Evolutionary conservation across 257 asterid genomes (phyloP).

Genomic region (Nicotiana benthamiana): DNA sequence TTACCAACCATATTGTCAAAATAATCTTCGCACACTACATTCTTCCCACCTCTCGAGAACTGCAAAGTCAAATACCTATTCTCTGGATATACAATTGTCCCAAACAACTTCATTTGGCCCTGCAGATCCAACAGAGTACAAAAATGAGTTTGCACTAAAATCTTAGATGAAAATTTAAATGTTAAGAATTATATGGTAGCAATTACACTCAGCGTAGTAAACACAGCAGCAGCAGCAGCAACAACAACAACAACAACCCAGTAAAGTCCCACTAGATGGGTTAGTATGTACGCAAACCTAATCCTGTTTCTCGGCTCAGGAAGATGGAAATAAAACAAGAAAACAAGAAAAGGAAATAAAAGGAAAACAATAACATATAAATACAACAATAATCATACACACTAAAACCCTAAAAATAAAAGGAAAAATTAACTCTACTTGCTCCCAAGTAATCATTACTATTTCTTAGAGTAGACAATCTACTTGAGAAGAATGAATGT

Average conservation of each 20-base stretch:
- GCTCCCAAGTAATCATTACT: background rate
- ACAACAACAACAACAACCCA: too few relatives aligned
- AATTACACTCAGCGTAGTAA: too few relatives aligned
- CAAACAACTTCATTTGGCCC: slow-evolving; percentile 95
- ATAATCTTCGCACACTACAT: slow-evolving; percentile 79
- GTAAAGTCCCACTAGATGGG: too few relatives aligned
- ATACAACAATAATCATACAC: background rate
- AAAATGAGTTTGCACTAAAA: background rate
- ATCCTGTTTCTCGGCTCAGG: too few relatives aligned
- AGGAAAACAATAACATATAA: background rate
- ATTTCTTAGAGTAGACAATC: background rate
- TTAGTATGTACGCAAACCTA: too few relatives aligned
- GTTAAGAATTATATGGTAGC: background rate
- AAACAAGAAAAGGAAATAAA: too few relatives aligned
- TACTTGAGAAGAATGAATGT: background rate
- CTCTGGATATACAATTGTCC: slow-evolving; percentile 82
- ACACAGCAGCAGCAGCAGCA: too few relatives aligned
- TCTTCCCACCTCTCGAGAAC: slow-evolving; percentile 82
- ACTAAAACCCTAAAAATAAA: background rate
- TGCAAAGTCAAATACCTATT: slow-evolving; percentile 80
- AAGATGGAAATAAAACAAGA: too few relatives aligned
- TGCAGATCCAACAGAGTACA: slow-evolving; percentile 8
- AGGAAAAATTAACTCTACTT: background rate
- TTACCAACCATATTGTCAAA: slow-evolving; percentile 75
- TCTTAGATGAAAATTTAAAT: background rate